These are phyloP conservation scores for Pyrus pyrifolia DNA, from an alignment of 306 rosid genomes.

Conservation along the genomic window DNA sequence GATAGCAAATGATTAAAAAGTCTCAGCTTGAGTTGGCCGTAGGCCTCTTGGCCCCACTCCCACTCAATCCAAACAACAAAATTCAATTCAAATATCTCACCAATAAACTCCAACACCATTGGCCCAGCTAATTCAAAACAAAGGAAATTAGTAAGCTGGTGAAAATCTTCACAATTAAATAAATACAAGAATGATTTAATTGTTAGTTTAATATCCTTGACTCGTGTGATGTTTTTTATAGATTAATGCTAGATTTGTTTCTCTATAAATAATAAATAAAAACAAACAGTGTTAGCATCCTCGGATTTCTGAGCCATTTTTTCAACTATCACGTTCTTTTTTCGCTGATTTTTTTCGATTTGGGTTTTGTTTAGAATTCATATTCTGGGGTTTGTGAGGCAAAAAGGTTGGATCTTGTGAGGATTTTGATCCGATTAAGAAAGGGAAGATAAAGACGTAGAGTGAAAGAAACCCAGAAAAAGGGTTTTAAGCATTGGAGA, in stretches of 20 bases:
- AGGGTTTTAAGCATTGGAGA: constrained; percentile 33
- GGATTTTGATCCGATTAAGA: constrained; percentile 36
- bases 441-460: constrained; percentile 17
- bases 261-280: neutral
- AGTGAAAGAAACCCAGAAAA: constrained; percentile 16
- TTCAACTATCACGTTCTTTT: neutral
- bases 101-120: constrained; percentile 17
- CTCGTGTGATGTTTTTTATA: constrained; percentile 29
- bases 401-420: constrained; percentile 40
- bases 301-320: constrained; percentile 34
- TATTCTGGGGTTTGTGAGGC: constrained; percentile 14
- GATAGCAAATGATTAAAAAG: constrained; percentile 1
- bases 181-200: constrained; percentile 16
- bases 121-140: neutral
- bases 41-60: constrained; percentile 21
- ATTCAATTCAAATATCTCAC: constrained; percentile 11
- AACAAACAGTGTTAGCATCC: constrained; percentile 8
- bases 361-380: constrained; percentile 10
- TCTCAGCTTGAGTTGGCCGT: constrained; percentile 15
- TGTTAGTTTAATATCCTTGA: constrained; percentile 31
- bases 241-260: constrained; percentile 38
- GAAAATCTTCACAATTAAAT: constrained; percentile 5
- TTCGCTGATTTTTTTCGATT: neutral
- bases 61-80: neutral
- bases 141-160: neutral